Evolutionary conservation across 2,329 filamentous ascomycete species (phyloP).

Genomic region (Calcarisporium arbuscula): DNA sequence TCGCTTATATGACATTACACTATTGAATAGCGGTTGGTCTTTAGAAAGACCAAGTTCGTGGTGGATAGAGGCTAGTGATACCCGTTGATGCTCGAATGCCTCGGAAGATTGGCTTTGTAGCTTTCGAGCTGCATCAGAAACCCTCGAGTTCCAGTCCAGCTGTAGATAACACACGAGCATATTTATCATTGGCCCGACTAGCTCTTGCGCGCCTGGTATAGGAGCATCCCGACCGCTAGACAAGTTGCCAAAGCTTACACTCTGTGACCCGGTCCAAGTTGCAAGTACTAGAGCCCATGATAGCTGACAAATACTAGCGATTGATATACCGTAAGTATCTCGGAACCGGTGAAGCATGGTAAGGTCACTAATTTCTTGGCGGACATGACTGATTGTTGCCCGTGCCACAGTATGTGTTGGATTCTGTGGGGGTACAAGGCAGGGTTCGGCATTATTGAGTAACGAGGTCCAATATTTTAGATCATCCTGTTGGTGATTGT

Average conservation of each 20-base stretch:
- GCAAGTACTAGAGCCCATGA: constrained; percentile 44
- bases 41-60: not conserved
- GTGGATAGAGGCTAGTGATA: constrained; percentile 4
- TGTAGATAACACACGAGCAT: not conserved
- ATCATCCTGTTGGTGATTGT: too few species aligned
- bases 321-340: not conserved
- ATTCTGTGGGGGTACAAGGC: too few species aligned
- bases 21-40: constrained; percentile 2
- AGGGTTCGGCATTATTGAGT: too few species aligned
- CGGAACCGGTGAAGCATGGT: too few species aligned
- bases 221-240: constrained; percentile 3
- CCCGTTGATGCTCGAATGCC: constrained; percentile 2
- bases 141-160: not conserved
- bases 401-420: too few species aligned
- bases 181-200: not conserved
- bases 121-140: not conserved
- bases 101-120: too few species aligned
- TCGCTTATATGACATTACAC: constrained; percentile 1
- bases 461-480: too few species aligned
- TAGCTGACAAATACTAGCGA: constrained; percentile 1
- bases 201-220: not conserved
- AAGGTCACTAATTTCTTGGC: too few species aligned
- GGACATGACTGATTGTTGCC: too few species aligned
- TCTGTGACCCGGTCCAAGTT: constrained; percentile 36
- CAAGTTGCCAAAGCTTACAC: constrained; percentile 42